These are phyloP conservation scores for Tephrocybe sp. DNA, from an alignment of 768 basidiomycete genomes.

Conservation along the genomic window DNA sequence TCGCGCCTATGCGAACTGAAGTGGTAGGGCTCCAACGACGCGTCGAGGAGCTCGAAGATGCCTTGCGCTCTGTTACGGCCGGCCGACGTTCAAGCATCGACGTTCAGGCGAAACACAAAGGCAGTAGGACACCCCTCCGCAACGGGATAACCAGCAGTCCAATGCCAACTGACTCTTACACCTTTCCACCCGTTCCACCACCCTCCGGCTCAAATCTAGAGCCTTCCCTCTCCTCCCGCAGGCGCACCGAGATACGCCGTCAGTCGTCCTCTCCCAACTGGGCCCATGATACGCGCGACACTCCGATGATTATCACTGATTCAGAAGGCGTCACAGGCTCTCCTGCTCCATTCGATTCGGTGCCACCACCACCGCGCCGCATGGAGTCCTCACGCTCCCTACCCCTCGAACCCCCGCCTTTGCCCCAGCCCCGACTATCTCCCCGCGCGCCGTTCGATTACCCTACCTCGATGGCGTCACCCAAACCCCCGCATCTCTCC, in stretches of 20 bases:
- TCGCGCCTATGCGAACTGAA: slow-evolving; percentile 61
- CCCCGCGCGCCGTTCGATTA: slow-evolving; percentile 21
- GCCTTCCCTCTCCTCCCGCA: slow-evolving; percentile 24
- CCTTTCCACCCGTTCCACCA: slow-evolving; percentile 39
- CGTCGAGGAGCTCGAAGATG: slow-evolving; percentile 70
- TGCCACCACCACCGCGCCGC: slow-evolving; percentile 38
- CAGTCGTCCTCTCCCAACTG: slow-evolving; percentile 42
- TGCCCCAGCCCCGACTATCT: slow-evolving; percentile 11
- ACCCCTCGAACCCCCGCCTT: slow-evolving; percentile 25
- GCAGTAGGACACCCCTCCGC: slow-evolving; percentile 31
- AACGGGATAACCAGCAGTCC: slow-evolving; percentile 35
- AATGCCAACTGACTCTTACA: slow-evolving; percentile 39
- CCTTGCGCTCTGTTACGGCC: slow-evolving; percentile 30
- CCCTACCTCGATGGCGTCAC: slow-evolving; percentile 29
- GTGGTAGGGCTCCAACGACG: slow-evolving; percentile 57
- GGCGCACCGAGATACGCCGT: slow-evolving; percentile 32
- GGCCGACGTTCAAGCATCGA: slow-evolving; percentile 29
- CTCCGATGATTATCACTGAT: slow-evolving; percentile 34
- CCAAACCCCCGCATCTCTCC: slow-evolving; percentile 19
- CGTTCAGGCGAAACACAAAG: slow-evolving; percentile 23
- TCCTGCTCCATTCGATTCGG: not conserved
- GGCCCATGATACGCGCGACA: slow-evolving; percentile 36
- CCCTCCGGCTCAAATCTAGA: slow-evolving; percentile 1
- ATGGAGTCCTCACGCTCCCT: slow-evolving; percentile 43
- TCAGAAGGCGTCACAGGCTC: slow-evolving; percentile 26